Conservation (phyloP, 176 grass and related monocot species). For the Poa pratensis region DNA sequence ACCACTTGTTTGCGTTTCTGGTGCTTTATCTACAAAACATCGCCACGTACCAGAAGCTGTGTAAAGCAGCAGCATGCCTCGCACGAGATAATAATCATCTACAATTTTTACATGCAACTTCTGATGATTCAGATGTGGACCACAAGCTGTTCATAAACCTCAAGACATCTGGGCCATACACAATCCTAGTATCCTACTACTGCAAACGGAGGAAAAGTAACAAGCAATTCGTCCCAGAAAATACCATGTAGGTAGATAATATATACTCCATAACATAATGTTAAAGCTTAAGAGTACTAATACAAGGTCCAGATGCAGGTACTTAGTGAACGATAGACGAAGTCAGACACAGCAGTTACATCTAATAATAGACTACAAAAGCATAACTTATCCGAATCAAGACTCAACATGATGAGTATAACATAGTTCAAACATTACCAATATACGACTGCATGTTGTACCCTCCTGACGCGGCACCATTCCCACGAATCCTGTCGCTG, state of each 20-base stretch:
- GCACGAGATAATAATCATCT: neutral
- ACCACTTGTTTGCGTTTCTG: no score
- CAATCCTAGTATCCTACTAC: neutral
- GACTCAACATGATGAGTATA: neutral
- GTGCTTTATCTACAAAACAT: no score
- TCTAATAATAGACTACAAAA: constrained; percentile 26
- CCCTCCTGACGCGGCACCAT: constrained; percentile 37
- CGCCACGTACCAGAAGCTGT: no score
- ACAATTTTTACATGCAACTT: neutral
- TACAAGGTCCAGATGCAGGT: neutral
- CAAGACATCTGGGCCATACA: neutral
- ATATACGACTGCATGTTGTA: constrained; percentile 39
- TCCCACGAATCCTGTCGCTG: constrained; percentile 37
- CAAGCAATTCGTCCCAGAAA: neutral
- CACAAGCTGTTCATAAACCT: neutral
- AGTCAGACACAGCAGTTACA: neutral
- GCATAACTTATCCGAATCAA: constrained; percentile 11
- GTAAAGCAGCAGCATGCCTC: no score
- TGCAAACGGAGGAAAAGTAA: neutral
- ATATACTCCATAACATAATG: neutral
- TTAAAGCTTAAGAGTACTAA: constrained; percentile 22
- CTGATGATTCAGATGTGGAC: neutral
- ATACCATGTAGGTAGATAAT: neutral
- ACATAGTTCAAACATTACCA: constrained; percentile 40
- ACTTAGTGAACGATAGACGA: neutral